Percentiles rank a stretch among this genome's conserved stretches.
Evolutionary conservation across 495 filamentous ascomycete genomes (phyloP).

Genomic region (Penicillium salamii): DNA sequence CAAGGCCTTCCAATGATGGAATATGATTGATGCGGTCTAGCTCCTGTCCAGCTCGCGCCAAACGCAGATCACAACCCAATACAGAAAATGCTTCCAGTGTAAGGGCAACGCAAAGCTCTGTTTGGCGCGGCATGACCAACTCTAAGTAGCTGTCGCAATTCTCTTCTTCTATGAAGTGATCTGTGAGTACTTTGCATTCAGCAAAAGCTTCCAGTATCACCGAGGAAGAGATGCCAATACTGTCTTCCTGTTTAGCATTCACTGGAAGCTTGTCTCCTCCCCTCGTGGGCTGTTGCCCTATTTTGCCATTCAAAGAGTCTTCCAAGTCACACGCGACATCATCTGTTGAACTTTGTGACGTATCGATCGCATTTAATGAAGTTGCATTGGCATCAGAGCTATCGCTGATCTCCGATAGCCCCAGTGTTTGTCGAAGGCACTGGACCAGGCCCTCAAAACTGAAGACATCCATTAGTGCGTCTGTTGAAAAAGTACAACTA

Average conservation of each 20-base stretch:
- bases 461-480: constrained; percentile 26
- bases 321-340: neutral
- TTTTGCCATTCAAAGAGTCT: neutral
- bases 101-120: neutral
- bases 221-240: neutral
- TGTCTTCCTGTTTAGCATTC: neutral
- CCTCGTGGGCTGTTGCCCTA: neutral
- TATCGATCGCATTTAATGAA: neutral
- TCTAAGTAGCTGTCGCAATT: neutral
- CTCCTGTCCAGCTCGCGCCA: neutral
- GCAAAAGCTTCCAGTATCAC: neutral
- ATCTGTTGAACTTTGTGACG: neutral
- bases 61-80: neutral
- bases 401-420: neutral
- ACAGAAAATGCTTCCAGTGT: neutral
- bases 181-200: neutral
- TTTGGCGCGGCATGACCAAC: neutral
- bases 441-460: neutral
- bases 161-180: neutral
- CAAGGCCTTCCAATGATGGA: neutral
- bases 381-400: neutral
- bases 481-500: constrained; percentile 23
- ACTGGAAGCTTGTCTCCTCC: neutral
- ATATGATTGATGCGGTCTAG: neutral
- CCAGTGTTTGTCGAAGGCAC: neutral